These are phyloP conservation scores for Myxozyma neglecta DNA, from an alignment of 805 yeast genomes.

Conservation along the genomic window DNA sequence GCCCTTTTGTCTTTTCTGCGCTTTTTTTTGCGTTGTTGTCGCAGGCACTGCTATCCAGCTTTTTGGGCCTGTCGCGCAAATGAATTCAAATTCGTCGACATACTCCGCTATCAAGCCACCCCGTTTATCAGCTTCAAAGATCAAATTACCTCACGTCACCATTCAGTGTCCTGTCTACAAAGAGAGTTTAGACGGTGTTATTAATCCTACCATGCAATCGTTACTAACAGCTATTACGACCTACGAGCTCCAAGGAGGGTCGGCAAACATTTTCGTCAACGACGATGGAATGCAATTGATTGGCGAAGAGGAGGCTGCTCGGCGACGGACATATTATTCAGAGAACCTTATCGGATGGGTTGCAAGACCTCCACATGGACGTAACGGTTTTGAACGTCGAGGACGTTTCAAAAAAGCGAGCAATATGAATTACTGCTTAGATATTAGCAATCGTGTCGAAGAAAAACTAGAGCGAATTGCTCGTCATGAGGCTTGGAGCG, in stretches of 20 bases:
- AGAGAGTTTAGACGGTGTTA: slow-evolving; percentile 25
- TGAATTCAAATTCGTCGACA: slow-evolving; percentile 16
- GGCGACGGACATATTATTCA: slow-evolving; percentile 16
- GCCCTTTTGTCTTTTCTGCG: slow-evolving; percentile 10
- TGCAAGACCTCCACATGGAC: slow-evolving; percentile 27
- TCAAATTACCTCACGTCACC: slow-evolving; percentile 22
- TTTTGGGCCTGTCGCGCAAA: slow-evolving; percentile 22
- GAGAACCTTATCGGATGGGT: slow-evolving; percentile 27
- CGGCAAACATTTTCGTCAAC: slow-evolving; percentile 25
- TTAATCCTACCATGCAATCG: slow-evolving; percentile 26
- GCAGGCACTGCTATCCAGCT: slow-evolving; percentile 13
- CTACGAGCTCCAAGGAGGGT: slow-evolving; percentile 28
- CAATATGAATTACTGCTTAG: slow-evolving; percentile 26
- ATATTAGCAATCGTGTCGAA: slow-evolving; percentile 23
- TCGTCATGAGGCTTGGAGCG: slow-evolving; percentile 27
- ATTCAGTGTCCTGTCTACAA: slow-evolving; percentile 29
- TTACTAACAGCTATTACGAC: slow-evolving; percentile 23
- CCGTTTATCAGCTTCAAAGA: slow-evolving; percentile 15
- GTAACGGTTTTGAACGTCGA: slow-evolving; percentile 24
- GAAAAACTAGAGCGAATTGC: slow-evolving; percentile 12
- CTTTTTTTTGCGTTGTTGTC: slow-evolving; percentile 23
- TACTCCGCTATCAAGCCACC: slow-evolving; percentile 17
- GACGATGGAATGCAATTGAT: slow-evolving; percentile 29
- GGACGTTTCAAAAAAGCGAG: slow-evolving; percentile 29
- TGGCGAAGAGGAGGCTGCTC: slow-evolving; percentile 15